A percentile compares a stretch with the other conserved stretches of the same genome.
Conservation (phyloP, 2,329 filamentous ascomycete species). For the Monosporascus sp. region DNA sequence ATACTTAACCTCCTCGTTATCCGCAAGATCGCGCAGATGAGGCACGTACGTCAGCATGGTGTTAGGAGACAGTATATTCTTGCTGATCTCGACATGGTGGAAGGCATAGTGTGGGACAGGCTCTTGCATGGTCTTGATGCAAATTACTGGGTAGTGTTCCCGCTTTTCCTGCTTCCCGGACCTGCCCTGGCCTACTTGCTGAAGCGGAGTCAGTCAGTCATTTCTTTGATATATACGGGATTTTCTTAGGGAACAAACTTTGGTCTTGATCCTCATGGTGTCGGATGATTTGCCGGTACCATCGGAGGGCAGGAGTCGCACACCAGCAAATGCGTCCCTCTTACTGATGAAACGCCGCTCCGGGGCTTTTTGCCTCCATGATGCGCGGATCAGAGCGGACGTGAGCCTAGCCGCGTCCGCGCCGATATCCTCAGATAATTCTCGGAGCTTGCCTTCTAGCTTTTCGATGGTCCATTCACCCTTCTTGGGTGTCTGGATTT, state of each 20-base stretch:
- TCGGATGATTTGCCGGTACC: constrained; percentile 24
- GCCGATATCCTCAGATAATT: constrained; percentile 38
- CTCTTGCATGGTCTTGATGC: constrained; percentile 44
- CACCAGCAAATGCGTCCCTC: constrained; percentile 41
- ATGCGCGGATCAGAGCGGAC: constrained; percentile 38
- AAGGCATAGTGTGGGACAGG: constrained; percentile 54
- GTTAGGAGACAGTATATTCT: constrained; percentile 54
- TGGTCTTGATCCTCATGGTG: constrained; percentile 45
- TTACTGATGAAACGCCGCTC: constrained; percentile 36
- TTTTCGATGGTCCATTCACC: constrained; percentile 37
- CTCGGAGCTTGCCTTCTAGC: constrained; percentile 35
- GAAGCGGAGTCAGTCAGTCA: constrained; percentile 5
- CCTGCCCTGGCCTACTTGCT: constrained; percentile 35
- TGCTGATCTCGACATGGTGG: constrained; percentile 54
- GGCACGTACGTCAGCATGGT: constrained; percentile 57
- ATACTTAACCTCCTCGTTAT: constrained; percentile 50
- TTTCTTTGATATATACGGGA: not conserved
- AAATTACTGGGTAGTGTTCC: constrained; percentile 36
- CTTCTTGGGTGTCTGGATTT: constrained; percentile 27
- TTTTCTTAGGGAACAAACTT: constrained; percentile 30
- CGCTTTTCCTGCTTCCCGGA: constrained; percentile 38
- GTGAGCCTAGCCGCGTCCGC: constrained; percentile 38
- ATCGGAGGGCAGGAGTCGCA: constrained; percentile 31
- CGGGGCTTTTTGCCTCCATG: constrained; percentile 33
- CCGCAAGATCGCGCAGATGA: constrained; percentile 51